phyloP scores from a whole-genome alignment of 139 green algal genomes.

The Chlorokybus atmophyticus region DNA sequence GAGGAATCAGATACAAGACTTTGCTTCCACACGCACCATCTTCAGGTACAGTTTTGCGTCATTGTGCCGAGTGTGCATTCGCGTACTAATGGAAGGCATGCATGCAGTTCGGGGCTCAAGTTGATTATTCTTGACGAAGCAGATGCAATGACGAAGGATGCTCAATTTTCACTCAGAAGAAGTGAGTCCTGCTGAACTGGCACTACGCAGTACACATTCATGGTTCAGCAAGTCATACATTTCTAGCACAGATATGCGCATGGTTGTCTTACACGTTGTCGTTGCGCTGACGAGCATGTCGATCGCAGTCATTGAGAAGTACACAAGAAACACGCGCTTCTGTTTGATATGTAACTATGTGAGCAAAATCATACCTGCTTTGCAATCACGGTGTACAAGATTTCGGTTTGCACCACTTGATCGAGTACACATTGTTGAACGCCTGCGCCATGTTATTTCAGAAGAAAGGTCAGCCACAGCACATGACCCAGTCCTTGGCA shows the following conservation, averaged over 20 bases:
- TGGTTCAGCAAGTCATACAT: no score
- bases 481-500: no score
- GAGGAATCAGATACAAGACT: constrained; percentile 90
- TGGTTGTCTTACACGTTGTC: no score
- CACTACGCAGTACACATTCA: no score
- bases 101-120: constrained; percentile 29
- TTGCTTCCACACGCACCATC: constrained; percentile 79
- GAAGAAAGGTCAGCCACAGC: constrained; percentile 46
- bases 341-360: constrained; percentile 99
- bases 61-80: neutral
- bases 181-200: constrained; percentile 34
- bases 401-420: constrained; percentile 86
- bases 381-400: constrained; percentile 90
- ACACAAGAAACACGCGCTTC: constrained; percentile 83
- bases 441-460: constrained; percentile 62
- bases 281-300: no score
- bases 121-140: constrained; percentile 97
- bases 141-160: constrained; percentile 96
- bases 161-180: constrained; percentile 83
- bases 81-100: neutral
- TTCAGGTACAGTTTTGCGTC: constrained; percentile 48
- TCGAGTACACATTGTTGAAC: constrained; percentile 41
- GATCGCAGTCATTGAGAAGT: neutral
- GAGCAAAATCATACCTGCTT: constrained; percentile 89
- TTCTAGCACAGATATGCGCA: no score